These are phyloP conservation scores for Fusarium scirpi DNA, from an alignment of 2,329 filamentous ascomycete genomes.

Conservation along the genomic window DNA sequence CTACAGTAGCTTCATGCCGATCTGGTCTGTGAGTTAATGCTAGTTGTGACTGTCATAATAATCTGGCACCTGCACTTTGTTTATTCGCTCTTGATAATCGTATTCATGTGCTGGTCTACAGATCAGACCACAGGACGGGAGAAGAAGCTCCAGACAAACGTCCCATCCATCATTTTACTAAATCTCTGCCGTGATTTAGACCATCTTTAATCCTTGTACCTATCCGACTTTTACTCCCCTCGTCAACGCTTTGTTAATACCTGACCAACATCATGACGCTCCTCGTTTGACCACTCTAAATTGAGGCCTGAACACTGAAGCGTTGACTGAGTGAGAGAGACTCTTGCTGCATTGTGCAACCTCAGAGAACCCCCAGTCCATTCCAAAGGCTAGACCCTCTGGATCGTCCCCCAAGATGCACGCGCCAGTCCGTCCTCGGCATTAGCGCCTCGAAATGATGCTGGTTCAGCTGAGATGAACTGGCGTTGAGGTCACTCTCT, in stretches of 20 bases:
- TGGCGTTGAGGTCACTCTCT: constrained; percentile 20
- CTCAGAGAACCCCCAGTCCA: constrained; percentile 10
- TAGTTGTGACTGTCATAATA: constrained; percentile 5
- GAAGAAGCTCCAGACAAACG: background rate
- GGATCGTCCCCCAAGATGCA: constrained; percentile 2
- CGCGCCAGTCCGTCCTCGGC: constrained; percentile 23
- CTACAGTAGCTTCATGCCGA: constrained; percentile 23
- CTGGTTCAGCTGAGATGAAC: constrained; percentile 47
- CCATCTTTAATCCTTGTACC: constrained; percentile 14
- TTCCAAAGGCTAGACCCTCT: constrained; percentile 29
- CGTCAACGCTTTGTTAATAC: background rate
- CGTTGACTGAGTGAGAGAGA: background rate
- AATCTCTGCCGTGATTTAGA: constrained; percentile 27
- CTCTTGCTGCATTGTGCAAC: background rate
- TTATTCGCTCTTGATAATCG: constrained; percentile 21
- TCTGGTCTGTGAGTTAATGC: constrained; percentile 3
- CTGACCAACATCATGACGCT: constrained; percentile 34
- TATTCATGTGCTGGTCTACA: constrained; percentile 1
- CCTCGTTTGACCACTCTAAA: background rate
- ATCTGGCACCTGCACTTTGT: constrained; percentile 4
- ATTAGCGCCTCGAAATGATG: constrained; percentile 37
- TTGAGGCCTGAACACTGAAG: background rate
- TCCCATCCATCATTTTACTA: background rate
- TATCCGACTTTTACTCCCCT: background rate
- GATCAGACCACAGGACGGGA: background rate